Percentiles rank a stretch among this genome's conserved stretches.
phyloP scores from a whole-genome alignment of 345 rosid genomes.

The Sisymbrium irio region DNA sequence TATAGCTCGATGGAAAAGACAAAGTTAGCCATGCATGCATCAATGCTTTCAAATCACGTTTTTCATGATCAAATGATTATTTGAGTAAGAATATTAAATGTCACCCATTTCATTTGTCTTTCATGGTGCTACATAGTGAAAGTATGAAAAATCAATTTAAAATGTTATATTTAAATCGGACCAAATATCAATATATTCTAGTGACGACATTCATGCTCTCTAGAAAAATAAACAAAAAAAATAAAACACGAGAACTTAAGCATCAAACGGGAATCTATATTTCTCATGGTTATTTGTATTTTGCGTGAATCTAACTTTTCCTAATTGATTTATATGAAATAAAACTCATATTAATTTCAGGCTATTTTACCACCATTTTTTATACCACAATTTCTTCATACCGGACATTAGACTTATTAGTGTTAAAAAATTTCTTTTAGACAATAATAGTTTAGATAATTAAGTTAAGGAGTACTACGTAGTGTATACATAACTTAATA shows the following conservation, averaged over 20 bases:
- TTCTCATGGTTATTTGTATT: neutral
- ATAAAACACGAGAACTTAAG: neutral
- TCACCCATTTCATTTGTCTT: conserved; percentile 10
- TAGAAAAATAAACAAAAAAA: neutral
- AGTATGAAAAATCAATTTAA: neutral
- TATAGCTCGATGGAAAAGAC: conserved; percentile 24
- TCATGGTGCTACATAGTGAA: neutral
- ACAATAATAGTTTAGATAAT: too few species aligned
- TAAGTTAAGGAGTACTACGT: neutral
- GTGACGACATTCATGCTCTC: neutral
- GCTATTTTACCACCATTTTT: neutral
- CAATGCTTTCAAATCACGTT: conserved; percentile 32
- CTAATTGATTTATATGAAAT: neutral
- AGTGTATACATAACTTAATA: too few species aligned
- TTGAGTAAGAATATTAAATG: conserved; percentile 3
- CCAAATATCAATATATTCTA: conserved; percentile 26
- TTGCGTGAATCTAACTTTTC: neutral
- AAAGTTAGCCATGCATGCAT: conserved; percentile 35
- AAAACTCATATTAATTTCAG: neutral
- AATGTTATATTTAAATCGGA: neutral
- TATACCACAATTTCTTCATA: neutral
- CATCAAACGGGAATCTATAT: neutral
- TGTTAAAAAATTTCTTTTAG: neutral
- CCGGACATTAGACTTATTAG: neutral
- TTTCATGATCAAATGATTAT: conserved; percentile 23